phyloP scores from a whole-genome alignment of 805 yeast genomes.

The Candida saitoana region DNA sequence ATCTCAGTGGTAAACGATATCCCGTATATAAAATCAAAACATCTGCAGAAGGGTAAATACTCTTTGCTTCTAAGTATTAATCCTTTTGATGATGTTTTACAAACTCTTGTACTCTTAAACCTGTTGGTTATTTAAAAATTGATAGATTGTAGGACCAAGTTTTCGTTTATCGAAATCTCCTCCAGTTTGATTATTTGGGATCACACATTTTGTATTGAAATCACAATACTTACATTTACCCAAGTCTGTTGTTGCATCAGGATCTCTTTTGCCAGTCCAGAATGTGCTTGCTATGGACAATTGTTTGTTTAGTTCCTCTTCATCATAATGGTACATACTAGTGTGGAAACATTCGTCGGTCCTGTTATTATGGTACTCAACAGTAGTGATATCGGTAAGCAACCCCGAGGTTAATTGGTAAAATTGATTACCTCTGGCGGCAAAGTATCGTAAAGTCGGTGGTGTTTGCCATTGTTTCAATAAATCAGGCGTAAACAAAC shows the following conservation, averaged over 20 bases:
- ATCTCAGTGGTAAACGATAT: constrained; percentile 39
- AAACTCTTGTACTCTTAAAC: constrained; percentile 5
- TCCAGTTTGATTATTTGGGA: constrained; percentile 15
- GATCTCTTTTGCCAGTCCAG: constrained; percentile 59
- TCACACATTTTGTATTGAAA: constrained; percentile 31
- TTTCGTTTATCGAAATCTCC: neutral
- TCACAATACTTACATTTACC: constrained; percentile 54
- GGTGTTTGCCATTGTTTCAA: constrained; percentile 48
- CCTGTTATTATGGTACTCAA: constrained; percentile 46
- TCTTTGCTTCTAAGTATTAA: constrained; percentile 9
- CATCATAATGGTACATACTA: constrained; percentile 35
- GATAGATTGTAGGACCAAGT: constrained; percentile 7
- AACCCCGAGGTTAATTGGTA: constrained; percentile 31
- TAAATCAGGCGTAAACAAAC: constrained; percentile 22
- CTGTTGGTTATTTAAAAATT: constrained; percentile 7
- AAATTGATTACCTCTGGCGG: constrained; percentile 51
- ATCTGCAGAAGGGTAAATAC: constrained; percentile 26
- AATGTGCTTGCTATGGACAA: constrained; percentile 37
- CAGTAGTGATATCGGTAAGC: constrained; percentile 39
- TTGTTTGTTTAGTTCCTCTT: constrained; percentile 20
- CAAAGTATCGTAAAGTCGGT: constrained; percentile 53
- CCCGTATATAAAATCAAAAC: constrained; percentile 25
- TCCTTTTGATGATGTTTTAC: constrained; percentile 27
- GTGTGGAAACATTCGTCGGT: constrained; percentile 36
- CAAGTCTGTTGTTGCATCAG: constrained; percentile 38